These are phyloP conservation scores for Chrysochromulina parva DNA, from an alignment of 78 protist species.

Conservation along the genomic window DNA sequence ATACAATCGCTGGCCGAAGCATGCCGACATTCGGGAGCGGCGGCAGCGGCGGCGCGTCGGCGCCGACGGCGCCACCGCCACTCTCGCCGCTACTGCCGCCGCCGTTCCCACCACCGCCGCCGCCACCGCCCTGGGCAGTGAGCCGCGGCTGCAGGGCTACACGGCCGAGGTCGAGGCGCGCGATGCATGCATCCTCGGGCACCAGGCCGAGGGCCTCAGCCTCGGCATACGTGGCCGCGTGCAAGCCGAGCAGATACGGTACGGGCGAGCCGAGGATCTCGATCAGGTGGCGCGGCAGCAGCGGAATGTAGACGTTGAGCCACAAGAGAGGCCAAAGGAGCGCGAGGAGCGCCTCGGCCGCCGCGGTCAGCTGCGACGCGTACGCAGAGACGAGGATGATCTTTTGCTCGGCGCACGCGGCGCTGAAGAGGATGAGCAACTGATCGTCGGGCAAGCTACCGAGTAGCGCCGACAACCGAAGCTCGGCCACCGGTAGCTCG, in stretches of 20 bases:
- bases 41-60: too few relatives aligned
- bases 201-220: neutral
- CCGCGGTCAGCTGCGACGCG: conserved; percentile 16
- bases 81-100: too few relatives aligned
- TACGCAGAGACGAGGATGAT: neutral
- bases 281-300: conserved; percentile 4
- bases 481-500: neutral
- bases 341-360: conserved; percentile 4
- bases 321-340: conserved; percentile 31
- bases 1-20: too few relatives aligned
- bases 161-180: too few relatives aligned
- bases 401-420: neutral
- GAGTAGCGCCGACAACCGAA: neutral
- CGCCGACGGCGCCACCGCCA: too few relatives aligned
- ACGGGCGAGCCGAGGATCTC: conserved; percentile 5
- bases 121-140: too few relatives aligned
- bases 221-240: neutral
- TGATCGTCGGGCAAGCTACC: neutral
- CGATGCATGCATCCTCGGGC: neutral
- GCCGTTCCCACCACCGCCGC: too few relatives aligned
- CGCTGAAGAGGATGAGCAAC: neutral
- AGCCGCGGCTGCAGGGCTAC: too few relatives aligned
- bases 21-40: too few relatives aligned
- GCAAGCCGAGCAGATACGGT: neutral
- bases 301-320: conserved; percentile 45